Base-by-base conservation (phyloP, 768 basidiomycete species). In the Amanita pallidorosea region DNA sequence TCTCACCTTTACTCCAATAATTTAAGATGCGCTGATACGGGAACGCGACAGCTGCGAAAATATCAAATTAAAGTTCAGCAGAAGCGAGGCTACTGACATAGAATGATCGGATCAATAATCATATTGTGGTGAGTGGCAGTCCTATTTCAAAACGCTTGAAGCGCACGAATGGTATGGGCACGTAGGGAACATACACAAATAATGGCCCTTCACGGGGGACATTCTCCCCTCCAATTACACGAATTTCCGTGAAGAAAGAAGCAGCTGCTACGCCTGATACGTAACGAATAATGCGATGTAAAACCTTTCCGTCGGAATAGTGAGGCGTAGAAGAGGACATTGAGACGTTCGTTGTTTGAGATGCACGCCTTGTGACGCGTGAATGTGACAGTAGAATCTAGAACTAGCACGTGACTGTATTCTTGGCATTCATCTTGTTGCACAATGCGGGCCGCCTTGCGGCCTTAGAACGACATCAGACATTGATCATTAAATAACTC, bases 61-160 rank as follows among this genome's bases (percentile, higher is more conserved):
- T 47, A 6, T 36, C 9, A 45, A 37, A 15, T 33, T 12, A 20
- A 17, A 29, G 22, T 48, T 27, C 17, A 20, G n/a, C 58, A 53
- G 15, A 55, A 52, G 33, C 53, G 51, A 49, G 52, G 46, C 45
- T 74, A 53, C 52, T 64, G 63, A 92, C 88, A 90, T 17, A 93
- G 71, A 51, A 88, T 68, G 34, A 80, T 80, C 20, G 88, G 88
- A 68, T 94, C 91, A 31, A 95, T 75, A 75, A 90, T 92, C 92
- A 94, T 95, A 64, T 96, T 97, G 60, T 92, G 87, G 62, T 96
- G 93, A 3, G 88, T 89, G 38, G 83, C 85, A 2, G 85, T 79
- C 35, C 88, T 91, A 61, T 40, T 49, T 49, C 13, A 11, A 23
- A 20, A 38, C 23, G 8, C 13, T n/a, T 37, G 49, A 42, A 49